Conservation (phyloP, 768 basidiomycete species). For the Mycena galopus region DNA sequence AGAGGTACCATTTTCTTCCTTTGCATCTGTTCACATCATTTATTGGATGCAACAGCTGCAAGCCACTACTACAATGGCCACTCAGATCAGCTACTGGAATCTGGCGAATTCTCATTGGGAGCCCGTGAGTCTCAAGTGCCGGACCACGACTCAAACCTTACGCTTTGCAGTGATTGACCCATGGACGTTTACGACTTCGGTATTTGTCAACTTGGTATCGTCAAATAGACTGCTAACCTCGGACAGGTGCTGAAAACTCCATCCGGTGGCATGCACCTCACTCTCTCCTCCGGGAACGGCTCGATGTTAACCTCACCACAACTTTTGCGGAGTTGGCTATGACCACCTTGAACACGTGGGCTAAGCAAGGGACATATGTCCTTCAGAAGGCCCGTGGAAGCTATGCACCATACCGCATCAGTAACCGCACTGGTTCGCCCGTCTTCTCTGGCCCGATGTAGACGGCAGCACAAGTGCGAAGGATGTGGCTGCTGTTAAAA, state of each 20-base stretch:
- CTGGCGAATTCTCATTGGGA: conserved; percentile 98
- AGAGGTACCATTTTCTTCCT: conserved; percentile 64
- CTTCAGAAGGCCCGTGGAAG: conserved; percentile 85
- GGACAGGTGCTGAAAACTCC: conserved; percentile 64
- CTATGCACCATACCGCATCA: conserved; percentile 93
- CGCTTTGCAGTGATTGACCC: conserved; percentile 85
- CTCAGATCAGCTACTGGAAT: conserved; percentile 96
- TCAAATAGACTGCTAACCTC: background rate
- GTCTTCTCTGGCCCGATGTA: conserved; percentile 87
- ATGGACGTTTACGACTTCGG: conserved; percentile 87
- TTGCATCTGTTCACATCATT: background rate
- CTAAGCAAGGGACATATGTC: conserved; percentile 78
- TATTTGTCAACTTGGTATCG: conserved; percentile 47
- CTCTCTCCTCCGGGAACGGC: conserved; percentile 82
- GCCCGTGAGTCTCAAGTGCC: conserved; percentile 67
- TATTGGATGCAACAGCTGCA: conserved; percentile 68
- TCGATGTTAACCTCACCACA: conserved; percentile 92
- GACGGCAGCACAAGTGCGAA: conserved; percentile 65
- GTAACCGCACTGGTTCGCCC: conserved; percentile 90
- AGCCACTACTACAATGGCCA: conserved; percentile 84
- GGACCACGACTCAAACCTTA: conserved; percentile 21
- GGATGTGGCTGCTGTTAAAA: conserved; percentile 65
- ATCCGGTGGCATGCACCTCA: conserved; percentile 67
- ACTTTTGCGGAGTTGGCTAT: conserved; percentile 90
- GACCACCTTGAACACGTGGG: conserved; percentile 79